Evolutionary conservation across 495 filamentous ascomycete genomes (phyloP).

Genomic region (Letharia columbiana): DNA sequence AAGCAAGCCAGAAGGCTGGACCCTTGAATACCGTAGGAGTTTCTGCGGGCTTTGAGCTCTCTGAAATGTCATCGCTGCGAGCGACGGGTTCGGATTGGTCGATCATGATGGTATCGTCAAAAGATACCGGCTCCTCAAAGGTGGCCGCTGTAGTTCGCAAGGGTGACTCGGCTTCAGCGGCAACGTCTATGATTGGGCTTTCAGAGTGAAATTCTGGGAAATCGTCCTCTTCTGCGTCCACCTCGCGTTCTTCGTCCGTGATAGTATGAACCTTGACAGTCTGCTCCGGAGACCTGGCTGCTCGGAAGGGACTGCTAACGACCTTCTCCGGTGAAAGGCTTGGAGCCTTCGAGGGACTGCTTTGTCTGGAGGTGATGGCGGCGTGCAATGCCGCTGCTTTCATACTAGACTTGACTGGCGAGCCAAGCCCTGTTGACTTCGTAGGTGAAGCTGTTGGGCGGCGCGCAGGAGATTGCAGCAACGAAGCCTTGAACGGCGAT

Average conservation of each 20-base stretch:
- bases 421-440: background rate
- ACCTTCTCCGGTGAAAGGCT: constrained; percentile 3
- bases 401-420: background rate
- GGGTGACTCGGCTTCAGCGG: background rate
- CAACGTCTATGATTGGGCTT: background rate
- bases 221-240: background rate
- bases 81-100: constrained; percentile 18
- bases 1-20: constrained; percentile 15
- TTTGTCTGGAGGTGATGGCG: background rate
- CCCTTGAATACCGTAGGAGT: background rate
- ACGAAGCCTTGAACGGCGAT: constrained; percentile 26
- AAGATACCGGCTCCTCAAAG: background rate
- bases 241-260: constrained; percentile 8
- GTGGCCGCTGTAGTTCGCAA: background rate
- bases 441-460: constrained; percentile 16
- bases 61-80: constrained; percentile 1
- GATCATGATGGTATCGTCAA: constrained; percentile 21
- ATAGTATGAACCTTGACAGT: constrained; percentile 13
- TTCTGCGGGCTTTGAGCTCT: constrained; percentile 3
- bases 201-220: background rate
- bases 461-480: constrained; percentile 26
- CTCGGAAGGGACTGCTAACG: constrained; percentile 7
- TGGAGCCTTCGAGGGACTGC: constrained; percentile 1
- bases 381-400: background rate
- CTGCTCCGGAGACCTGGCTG: constrained; percentile 11